Evolutionary conservation across 768 basidiomycete species (phyloP), one percentile per base, ranked within the genome.

Genomic region (Butyriboletus loyo): DNA sequence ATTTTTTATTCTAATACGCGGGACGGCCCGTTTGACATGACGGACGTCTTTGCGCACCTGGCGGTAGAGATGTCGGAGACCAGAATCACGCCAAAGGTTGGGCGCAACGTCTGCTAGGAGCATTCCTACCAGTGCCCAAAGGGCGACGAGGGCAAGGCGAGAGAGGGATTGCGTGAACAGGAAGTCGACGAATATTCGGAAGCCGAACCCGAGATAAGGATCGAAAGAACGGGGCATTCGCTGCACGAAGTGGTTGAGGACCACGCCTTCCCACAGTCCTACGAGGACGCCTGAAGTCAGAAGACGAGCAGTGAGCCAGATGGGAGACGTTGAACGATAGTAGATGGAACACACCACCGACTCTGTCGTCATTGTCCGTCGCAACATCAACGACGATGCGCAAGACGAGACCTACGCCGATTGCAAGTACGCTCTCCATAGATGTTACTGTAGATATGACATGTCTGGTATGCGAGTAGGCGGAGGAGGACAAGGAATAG

Each of bases 211-310:
- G 49, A 89, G 70, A 67, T 84, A 87, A 8, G 87, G 87, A 66
- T 89, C 87, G 50, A 76, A 73, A 1, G 87, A 87, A 49, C 52
- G 63, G 30, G 86, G 85, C 68, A 77, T 77, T 64, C 86, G 86
- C 54, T 78, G 78, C 56, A 87, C 68, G 66, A 87, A 89, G 59
- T 89, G 88, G 36, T 82, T 79, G 50, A 88, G 74, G 34, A 89
- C 81, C 24, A 86, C 78, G 43, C 89, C 87, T 68, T 90, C 88
- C 86, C 87, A 90, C 19, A 89, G 72, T 8, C 88, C 89, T 48
- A 91, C 74, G 51, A 90, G 76, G 14, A 84, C 82, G 17, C 84
- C 82, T 79, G 49, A 14, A 8, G 7, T 5, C n/a, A n/a, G 15
- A 40, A 81, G 65, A 28, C 14, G 22, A 30, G 5, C 28, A 32